Percentiles rank a stretch among this genome's conserved stretches.
phyloP scores from a whole-genome alignment of 306 rosid species.

The Rubus idaeus region DNA sequence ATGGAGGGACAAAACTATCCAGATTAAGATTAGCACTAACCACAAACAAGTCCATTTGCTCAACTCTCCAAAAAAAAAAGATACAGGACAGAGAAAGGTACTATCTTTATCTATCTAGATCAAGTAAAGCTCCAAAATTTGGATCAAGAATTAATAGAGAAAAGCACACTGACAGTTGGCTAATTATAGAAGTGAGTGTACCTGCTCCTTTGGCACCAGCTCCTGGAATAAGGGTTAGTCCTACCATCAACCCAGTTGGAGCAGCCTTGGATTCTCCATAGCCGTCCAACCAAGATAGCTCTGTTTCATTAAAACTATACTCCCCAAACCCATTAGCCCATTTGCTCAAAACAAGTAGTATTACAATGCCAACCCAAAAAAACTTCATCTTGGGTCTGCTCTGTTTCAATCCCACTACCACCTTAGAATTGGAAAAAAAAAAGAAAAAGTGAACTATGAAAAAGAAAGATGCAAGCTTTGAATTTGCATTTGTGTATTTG shows the following conservation, averaged over 20 bases:
- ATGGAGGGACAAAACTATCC: conserved; percentile 14
- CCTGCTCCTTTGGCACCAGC: conserved; percentile 88
- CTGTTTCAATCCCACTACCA: conserved; percentile 19
- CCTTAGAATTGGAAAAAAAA: conserved; percentile 4
- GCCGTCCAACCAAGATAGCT: conserved; percentile 49
- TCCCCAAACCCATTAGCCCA: conserved; percentile 50
- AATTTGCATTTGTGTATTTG: conserved; percentile 2
- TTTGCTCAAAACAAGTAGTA: conserved; percentile 39
- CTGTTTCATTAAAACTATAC: conserved; percentile 56
- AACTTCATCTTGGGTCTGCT: conserved; percentile 38
- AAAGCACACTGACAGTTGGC: not conserved
- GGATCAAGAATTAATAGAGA: not conserved
- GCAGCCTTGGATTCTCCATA: conserved; percentile 40
- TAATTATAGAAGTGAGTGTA: conserved; percentile 21
- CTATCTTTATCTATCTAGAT: not conserved
- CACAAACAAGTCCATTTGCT: not conserved
- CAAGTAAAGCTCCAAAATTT: conserved; percentile 5
- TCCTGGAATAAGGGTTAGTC: conserved; percentile 74
- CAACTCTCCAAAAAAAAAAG: not conserved
- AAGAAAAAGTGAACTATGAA: not conserved
- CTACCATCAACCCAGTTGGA: conserved; percentile 49
- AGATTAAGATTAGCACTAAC: not conserved
- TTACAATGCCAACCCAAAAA: conserved; percentile 43
- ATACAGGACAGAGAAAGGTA: not conserved
- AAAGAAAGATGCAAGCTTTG: not conserved